These are phyloP conservation scores for Jatropha multifida DNA, from an alignment of 441 rosid genomes.

Conservation along the genomic window DNA sequence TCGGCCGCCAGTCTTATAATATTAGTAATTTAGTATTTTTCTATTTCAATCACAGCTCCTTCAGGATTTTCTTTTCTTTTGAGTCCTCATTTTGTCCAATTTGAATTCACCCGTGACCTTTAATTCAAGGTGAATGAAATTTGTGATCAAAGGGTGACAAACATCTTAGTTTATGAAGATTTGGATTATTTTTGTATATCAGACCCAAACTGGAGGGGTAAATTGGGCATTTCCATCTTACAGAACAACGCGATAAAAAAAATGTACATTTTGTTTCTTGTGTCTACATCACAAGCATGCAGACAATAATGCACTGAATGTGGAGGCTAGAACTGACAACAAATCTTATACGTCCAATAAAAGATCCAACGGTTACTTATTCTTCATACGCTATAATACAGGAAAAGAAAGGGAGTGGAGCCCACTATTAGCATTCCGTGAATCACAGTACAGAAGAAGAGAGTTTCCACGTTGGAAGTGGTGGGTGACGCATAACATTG, in stretches of 20 bases:
- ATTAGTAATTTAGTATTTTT: neutral
- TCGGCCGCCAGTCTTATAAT: neutral
- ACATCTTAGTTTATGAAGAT: no score
- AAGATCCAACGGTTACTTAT: neutral
- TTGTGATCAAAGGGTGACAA: no score
- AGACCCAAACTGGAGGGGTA: no score
- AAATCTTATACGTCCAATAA: neutral
- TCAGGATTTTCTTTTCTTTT: neutral
- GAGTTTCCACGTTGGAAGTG: neutral
- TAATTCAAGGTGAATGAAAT: neutral
- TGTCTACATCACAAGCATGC: neutral
- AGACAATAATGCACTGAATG: neutral
- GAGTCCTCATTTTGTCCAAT: neutral
- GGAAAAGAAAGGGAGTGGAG: neutral
- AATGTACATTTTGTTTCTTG: no score
- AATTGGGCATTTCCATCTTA: no score
- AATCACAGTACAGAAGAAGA: neutral
- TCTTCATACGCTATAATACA: neutral
- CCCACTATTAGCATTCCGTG: neutral
- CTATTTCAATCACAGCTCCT: no score
- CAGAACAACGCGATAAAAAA: no score
- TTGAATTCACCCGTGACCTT: neutral
- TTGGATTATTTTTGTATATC: no score
- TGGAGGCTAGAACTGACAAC: no score
- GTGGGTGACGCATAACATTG: no score